Conservation (phyloP, 1,139 yeast species). For the Arxiozyma slooffiae region DNA sequence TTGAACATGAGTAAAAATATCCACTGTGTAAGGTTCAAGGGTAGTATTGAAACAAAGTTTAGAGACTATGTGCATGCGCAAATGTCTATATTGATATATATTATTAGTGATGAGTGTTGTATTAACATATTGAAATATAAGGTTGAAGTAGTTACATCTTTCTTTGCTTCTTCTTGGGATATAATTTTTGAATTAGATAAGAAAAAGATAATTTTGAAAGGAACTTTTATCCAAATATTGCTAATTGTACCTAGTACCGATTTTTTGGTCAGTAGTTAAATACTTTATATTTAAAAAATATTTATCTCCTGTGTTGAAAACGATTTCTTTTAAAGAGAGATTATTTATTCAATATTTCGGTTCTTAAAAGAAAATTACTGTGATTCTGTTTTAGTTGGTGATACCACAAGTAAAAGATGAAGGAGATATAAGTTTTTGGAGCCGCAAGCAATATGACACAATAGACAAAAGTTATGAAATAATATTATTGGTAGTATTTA, state of each 20-base stretch:
- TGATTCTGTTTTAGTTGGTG: neutral
- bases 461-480: neutral
- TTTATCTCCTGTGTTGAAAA: conserved; percentile 92
- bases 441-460: neutral
- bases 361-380: neutral
- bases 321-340: conserved; percentile 35
- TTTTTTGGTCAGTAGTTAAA: conserved; percentile 77
- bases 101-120: neutral
- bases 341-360: conserved; percentile 10
- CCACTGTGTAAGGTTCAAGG: no score
- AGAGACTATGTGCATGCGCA: neutral
- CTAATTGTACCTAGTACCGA: conserved; percentile 51
- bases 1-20: neutral
- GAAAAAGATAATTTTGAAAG: neutral
- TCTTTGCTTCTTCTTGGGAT: conserved; percentile 68
- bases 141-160: conserved; percentile 22
- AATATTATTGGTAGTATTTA: no score
- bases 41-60: neutral
- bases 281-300: conserved; percentile 65
- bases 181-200: conserved; percentile 14
- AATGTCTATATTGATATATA: neutral
- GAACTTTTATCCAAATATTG: conserved; percentile 1
- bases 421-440: neutral
- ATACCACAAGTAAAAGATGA: neutral
- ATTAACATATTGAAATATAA: conserved; percentile 18